These are phyloP conservation scores for Canariomyces notabilis DNA, from an alignment of 2,329 filamentous ascomycete genomes.

Conservation along the genomic window DNA sequence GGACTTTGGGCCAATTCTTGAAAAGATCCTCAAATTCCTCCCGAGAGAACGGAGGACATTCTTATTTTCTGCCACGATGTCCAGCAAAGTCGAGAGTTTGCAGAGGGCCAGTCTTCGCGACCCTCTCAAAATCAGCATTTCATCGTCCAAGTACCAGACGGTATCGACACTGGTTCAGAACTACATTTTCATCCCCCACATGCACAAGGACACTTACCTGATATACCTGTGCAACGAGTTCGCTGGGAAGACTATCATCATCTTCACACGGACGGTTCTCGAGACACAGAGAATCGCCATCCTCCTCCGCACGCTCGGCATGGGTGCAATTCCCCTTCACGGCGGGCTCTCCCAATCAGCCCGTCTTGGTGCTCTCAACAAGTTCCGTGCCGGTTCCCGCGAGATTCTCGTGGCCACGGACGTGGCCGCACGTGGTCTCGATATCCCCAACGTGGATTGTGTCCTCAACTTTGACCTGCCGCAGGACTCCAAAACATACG, in stretches of 20 bases:
- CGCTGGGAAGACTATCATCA: slow-evolving; percentile 77
- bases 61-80: slow-evolving; percentile 93
- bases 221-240: slow-evolving; percentile 83
- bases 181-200: slow-evolving; percentile 80
- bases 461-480: slow-evolving; percentile 85
- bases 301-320: slow-evolving; percentile 76
- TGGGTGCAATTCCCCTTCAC: slow-evolving; percentile 87
- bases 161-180: slow-evolving; percentile 83
- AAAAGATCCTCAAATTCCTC: slow-evolving; percentile 87
- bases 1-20: slow-evolving; percentile 86
- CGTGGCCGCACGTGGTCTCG: slow-evolving; percentile 86
- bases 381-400: slow-evolving; percentile 76
- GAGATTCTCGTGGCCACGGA: slow-evolving; percentile 90
- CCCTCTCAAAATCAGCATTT: slow-evolving; percentile 77
- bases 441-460: slow-evolving; percentile 85
- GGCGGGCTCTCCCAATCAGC: slow-evolving; percentile 85
- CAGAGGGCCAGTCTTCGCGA: slow-evolving; percentile 85
- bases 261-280: slow-evolving; percentile 89
- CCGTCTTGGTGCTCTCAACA: slow-evolving; percentile 80
- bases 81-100: slow-evolving; percentile 84
- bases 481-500: slow-evolving; percentile 81
- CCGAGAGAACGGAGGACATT: slow-evolving; percentile 74
- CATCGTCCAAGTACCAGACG: slow-evolving; percentile 80
- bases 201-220: slow-evolving; percentile 85
- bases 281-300: slow-evolving; percentile 84